Evolutionary conservation across 2,329 filamentous ascomycete genomes (phyloP), one percentile per base, ranked within the genome.

Genomic region (Talaromyces sp.): DNA sequence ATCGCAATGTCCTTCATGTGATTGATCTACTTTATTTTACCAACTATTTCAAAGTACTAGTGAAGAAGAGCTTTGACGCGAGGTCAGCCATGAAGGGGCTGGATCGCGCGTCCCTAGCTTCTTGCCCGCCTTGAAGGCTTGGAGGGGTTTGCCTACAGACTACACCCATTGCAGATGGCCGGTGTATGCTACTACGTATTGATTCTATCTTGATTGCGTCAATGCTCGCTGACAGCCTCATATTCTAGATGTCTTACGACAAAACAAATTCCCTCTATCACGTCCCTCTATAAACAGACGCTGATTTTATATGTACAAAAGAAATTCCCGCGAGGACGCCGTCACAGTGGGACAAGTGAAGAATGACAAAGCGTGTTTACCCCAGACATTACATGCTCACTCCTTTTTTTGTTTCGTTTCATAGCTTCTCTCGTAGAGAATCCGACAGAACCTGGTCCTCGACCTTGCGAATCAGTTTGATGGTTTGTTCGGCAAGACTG

Each of bases 401-500:
- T n/a, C n/a, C 31, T 4, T 28, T 28, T 18, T n/a, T 53, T 31
- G 50, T 12, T 51, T 51, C 27, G 50, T 31, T 23, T 60, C 76
- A 85, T 68, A 84, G 72, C 64, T 77, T 79, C 27, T 78, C 78
- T 65, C 79, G 79, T 36, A 79, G 60, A 5, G 76, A 76, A 23
- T 79, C 74, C 10, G 82, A 77, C 27, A 85, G 70, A 62, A 87
- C 73, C 27, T 80, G 77, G 65, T 83, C 79, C 78, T 99, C 95
- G 36, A 96, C 77, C 74, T 86, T 89, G 66, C 89, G 85, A 80
- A 99, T 87, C 59, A 96, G 78, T 82, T 96, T 97, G 78, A 96
- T 97, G 9, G 95, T 98, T 81, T 99, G 95, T 79, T 99, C 95
- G 3, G 95, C 95, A 72, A 99, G 82, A 65, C 88, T 95, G 67